These are phyloP conservation scores for Barnettozyma populi DNA, from an alignment of 805 yeast genomes.

Conservation along the genomic window DNA sequence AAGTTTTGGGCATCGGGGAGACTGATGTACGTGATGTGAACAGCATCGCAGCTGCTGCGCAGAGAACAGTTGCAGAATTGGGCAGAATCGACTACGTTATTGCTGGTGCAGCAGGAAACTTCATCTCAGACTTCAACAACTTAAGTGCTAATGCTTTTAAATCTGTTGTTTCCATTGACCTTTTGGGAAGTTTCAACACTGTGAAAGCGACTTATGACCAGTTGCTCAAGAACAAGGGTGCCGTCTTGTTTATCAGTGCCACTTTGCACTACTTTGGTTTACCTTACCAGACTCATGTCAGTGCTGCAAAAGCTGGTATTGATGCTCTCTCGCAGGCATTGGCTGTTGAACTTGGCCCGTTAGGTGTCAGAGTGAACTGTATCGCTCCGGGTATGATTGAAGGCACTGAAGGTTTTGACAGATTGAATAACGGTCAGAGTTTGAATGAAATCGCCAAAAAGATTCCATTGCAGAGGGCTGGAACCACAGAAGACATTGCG, in stretches of 20 bases:
- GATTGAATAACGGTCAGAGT: conserved; percentile 45
- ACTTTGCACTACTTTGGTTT: conserved; percentile 87
- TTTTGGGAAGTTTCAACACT: conserved; percentile 85
- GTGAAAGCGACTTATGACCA: conserved; percentile 74
- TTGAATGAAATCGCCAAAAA: conserved; percentile 36
- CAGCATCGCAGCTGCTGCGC: conserved; percentile 58
- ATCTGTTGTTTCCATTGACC: conserved; percentile 80
- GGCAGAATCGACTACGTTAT: conserved; percentile 84
- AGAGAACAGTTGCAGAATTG: conserved; percentile 54
- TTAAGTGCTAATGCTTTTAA: conserved; percentile 84
- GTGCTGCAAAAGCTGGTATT: conserved; percentile 94
- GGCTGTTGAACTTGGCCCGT: conserved; percentile 88
- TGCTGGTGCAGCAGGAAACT: conserved; percentile 97
- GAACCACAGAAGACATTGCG: conserved; percentile 75
- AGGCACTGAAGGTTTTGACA: conserved; percentile 78
- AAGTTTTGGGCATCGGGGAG: conserved; percentile 64
- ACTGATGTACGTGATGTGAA: conserved; percentile 75
- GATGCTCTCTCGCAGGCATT: conserved; percentile 81
- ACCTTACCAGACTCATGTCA: conserved; percentile 85
- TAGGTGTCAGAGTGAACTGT: conserved; percentile 78
- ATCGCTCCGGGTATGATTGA: conserved; percentile 91
- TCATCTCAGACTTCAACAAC: conserved; percentile 71
- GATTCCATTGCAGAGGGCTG: conserved; percentile 58
- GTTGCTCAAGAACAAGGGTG: conserved; percentile 62
- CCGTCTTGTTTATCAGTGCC: conserved; percentile 75